Percentiles rank a stretch among this genome's conserved stretches.
These are phyloP conservation scores for Globisporangium takayamanum DNA, from an alignment of 352 stramenopile genomes.

Conservation along the genomic window DNA sequence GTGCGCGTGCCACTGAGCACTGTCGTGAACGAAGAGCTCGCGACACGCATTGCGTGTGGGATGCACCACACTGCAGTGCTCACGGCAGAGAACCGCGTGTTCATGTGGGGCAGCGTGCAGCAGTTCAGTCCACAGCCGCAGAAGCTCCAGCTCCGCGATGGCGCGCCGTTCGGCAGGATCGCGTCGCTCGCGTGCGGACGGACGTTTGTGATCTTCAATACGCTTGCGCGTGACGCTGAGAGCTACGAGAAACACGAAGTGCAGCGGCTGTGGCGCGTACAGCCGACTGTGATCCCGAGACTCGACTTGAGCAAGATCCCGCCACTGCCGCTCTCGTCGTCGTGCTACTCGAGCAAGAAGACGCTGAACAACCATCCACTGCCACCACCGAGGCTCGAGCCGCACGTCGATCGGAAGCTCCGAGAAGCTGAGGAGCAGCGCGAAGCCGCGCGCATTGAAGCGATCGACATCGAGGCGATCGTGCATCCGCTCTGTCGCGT, in stretches of 20 bases:
- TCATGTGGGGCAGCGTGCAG: constrained; percentile 58
- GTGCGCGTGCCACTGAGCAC: constrained; percentile 29
- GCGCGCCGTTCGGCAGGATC: constrained; percentile 36
- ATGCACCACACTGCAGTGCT: constrained; percentile 60
- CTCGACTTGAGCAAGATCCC: constrained; percentile 41
- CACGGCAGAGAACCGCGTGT: constrained; percentile 46
- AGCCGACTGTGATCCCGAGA: constrained; percentile 34
- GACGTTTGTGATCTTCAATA: constrained; percentile 76
- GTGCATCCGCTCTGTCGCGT: constrained; percentile 68
- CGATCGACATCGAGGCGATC: constrained; percentile 57
- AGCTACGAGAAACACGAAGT: constrained; percentile 58
- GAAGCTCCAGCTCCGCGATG: constrained; percentile 26
- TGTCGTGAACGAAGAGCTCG: constrained; percentile 34
- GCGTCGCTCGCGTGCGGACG: constrained; percentile 58
- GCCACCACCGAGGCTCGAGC: constrained; percentile 42
- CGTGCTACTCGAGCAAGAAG: constrained; percentile 13
- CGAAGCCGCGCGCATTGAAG: constrained; percentile 42
- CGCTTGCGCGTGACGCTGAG: constrained; percentile 30
- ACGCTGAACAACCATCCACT: constrained; percentile 19
- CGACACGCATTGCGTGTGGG: constrained; percentile 43
- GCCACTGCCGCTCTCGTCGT: constrained; percentile 34
- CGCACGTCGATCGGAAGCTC: constrained; percentile 29
- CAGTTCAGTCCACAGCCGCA: constrained; percentile 34
- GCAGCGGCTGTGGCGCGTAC: constrained; percentile 39
- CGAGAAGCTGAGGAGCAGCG: constrained; percentile 26